phyloP scores from a whole-genome alignment of 163 green algal species.

The Prototheca cutis region DNA sequence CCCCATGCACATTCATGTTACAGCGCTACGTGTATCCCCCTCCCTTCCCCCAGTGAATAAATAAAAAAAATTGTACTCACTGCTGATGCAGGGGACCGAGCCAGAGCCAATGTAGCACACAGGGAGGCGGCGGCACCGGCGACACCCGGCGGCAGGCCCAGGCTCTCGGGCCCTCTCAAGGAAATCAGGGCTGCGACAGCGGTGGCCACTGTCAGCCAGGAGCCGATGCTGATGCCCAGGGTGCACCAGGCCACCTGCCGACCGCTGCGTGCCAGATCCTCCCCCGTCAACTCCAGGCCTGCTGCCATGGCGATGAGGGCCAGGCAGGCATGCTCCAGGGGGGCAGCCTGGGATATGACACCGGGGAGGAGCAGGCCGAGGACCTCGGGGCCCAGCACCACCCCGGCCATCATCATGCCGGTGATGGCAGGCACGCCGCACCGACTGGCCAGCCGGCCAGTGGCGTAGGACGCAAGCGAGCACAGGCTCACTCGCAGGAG shows the following conservation, averaged over 20 bases:
- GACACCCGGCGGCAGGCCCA: conserved; percentile 16
- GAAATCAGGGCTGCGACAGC: conserved; percentile 5
- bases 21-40: no score
- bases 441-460: background rate
- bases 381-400: conserved; percentile 48
- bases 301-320: conserved; percentile 67
- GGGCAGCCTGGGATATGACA: conserved; percentile 34
- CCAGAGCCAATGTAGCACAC: conserved; percentile 65
- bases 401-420: conserved; percentile 39
- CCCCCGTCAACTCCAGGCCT: conserved; percentile 62
- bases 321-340: conserved; percentile 42
- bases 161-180: background rate
- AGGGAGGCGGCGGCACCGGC: conserved; percentile 48
- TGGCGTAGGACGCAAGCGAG: background rate
- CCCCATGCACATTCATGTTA: no score
- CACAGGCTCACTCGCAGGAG: no score
- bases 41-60: no score
- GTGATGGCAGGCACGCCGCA: conserved; percentile 18
- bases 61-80: no score
- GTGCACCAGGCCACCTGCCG: conserved; percentile 29
- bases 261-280: conserved; percentile 42
- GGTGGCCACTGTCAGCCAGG: conserved; percentile 25
- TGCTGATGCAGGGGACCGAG: conserved; percentile 72
- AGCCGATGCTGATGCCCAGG: conserved; percentile 15
- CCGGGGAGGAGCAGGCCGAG: conserved; percentile 41